Evolutionary conservation across 768 basidiomycete genomes (phyloP).

Genomic region (Suillus luteus): DNA sequence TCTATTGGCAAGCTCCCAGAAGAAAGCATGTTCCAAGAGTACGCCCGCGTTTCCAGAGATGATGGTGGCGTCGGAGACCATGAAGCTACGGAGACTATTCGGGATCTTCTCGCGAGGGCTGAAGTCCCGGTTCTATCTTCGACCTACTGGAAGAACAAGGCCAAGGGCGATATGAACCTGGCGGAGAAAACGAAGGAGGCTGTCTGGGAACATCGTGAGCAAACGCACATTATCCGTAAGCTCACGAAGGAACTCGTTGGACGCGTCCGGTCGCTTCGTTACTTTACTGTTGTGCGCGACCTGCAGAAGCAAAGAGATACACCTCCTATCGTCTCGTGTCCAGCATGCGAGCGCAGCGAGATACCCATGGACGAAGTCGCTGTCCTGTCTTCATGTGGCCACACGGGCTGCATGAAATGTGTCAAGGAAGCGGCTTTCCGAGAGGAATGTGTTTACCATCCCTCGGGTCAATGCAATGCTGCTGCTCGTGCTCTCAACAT

Average conservation of each 20-base stretch:
- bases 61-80: conserved; percentile 76
- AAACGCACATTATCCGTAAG: conserved; percentile 82
- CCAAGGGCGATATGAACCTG: conserved; percentile 57
- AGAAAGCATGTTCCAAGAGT: conserved; percentile 82
- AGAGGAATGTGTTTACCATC: conserved; percentile 80
- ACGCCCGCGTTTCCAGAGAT: conserved; percentile 64
- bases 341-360: conserved; percentile 54
- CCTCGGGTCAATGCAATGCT: conserved; percentile 70
- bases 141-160: conserved; percentile 39
- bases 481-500: conserved; percentile 82
- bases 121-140: conserved; percentile 42
- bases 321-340: conserved; percentile 62
- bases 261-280: conserved; percentile 86
- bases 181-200: conserved; percentile 59
- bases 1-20: conserved; percentile 59
- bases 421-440: conserved; percentile 71
- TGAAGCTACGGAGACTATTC: conserved; percentile 67
- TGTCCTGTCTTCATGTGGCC: conserved; percentile 90
- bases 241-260: conserved; percentile 88
- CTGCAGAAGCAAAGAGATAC: conserved; percentile 73
- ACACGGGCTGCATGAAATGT: conserved; percentile 79
- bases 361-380: conserved; percentile 71
- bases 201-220: conserved; percentile 82
- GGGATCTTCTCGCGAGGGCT: conserved; percentile 61
- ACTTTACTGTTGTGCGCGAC: conserved; percentile 89